Conservation (phyloP, 495 filamentous ascomycete species). For the Aspergillus carlsbadensis region DNA sequence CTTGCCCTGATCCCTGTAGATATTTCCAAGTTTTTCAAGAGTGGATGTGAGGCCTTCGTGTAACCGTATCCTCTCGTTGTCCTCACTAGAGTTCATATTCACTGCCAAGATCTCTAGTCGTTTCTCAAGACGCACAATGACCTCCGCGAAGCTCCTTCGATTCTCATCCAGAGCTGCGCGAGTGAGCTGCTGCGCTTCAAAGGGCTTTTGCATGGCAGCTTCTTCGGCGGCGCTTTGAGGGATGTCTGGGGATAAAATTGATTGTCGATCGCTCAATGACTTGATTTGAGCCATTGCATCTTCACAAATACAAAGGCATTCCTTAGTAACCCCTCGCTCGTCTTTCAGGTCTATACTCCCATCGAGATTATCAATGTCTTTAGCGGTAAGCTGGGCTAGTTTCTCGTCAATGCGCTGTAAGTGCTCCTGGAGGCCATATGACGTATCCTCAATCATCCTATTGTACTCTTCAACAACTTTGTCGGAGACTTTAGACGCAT, state of each 20-base stretch:
- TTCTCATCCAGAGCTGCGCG: slow-evolving; percentile 21
- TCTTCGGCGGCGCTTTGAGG: background rate
- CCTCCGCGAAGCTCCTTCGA: slow-evolving; percentile 20
- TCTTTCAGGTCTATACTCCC: slow-evolving; percentile 7
- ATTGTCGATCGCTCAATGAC: slow-evolving; percentile 7
- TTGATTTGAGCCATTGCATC: slow-evolving; percentile 12
- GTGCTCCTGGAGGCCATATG: slow-evolving; percentile 11
- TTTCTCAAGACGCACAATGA: slow-evolving; percentile 25
- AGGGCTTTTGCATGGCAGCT: background rate
- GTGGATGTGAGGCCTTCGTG: slow-evolving; percentile 31
- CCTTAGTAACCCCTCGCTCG: slow-evolving; percentile 9
- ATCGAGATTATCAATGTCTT: background rate
- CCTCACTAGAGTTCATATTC: slow-evolving; percentile 16
- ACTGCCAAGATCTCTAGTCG: slow-evolving; percentile 23
- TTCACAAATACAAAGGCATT: slow-evolving; percentile 17
- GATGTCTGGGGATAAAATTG: background rate
- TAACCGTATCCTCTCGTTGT: slow-evolving; percentile 25
- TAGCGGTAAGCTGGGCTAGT: background rate
- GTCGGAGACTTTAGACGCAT: slow-evolving; percentile 12
- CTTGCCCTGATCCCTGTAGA: too few species aligned
- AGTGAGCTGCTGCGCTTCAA: slow-evolving; percentile 13
- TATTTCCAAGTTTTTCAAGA: too few species aligned
- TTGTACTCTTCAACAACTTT: slow-evolving; percentile 15
- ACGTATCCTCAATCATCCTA: slow-evolving; percentile 17
- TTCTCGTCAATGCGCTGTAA: slow-evolving; percentile 12